Conservation (phyloP, 345 rosid genomes). For the Nephelium lappaceum region DNA sequence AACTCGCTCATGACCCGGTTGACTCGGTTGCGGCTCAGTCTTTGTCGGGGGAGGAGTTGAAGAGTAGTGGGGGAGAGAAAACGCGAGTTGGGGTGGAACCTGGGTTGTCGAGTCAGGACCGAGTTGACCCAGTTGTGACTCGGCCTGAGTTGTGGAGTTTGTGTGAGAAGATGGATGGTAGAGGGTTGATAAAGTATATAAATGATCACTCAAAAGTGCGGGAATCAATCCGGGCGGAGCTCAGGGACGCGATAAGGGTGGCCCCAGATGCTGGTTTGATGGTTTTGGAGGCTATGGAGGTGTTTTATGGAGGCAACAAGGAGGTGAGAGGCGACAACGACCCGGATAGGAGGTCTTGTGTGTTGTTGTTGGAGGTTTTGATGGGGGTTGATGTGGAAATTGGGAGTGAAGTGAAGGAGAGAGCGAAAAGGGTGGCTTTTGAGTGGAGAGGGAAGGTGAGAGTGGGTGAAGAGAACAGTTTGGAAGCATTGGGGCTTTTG, state of each 20-base stretch:
- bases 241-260: constrained; percentile 38
- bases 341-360: constrained; percentile 48
- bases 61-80: no score
- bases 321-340: constrained; percentile 22
- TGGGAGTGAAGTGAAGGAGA: constrained; percentile 42
- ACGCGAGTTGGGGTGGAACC: no score
- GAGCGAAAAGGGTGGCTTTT: constrained; percentile 59
- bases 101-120: neutral
- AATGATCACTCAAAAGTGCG: constrained; percentile 40
- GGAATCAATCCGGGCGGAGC: constrained; percentile 40
- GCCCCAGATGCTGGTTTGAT: constrained; percentile 53
- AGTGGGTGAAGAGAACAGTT: constrained; percentile 28
- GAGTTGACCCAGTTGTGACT: constrained; percentile 23
- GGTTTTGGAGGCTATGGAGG: constrained; percentile 69
- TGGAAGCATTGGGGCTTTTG: constrained; percentile 51
- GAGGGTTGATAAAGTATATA: constrained; percentile 54
- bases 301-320: constrained; percentile 28
- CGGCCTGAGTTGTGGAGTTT: constrained; percentile 46
- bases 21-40: neutral
- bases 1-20: no score
- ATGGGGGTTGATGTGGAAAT: constrained; percentile 33
- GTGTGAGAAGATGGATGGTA: constrained; percentile 66
- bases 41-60: no score
- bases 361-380: constrained; percentile 58
- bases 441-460: constrained; percentile 57